Conservation (phyloP, 805 yeast species). For the Wickerhamomyces rabaulensis region DNA sequence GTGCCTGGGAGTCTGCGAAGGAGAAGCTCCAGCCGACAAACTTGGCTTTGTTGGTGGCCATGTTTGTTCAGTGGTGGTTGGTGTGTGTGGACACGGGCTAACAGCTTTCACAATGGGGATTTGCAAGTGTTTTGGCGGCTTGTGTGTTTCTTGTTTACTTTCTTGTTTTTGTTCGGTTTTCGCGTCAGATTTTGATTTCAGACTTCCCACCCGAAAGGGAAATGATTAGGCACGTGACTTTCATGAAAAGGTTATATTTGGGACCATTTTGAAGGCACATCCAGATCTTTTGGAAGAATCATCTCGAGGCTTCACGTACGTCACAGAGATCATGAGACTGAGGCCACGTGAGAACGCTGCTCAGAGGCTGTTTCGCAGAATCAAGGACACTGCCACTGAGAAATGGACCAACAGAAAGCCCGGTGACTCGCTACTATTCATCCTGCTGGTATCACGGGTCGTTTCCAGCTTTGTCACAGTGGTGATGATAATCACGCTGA, state of each 20-base stretch:
- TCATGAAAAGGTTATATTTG: neutral
- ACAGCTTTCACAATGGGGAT: no score
- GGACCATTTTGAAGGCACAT: no score
- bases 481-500: conserved; percentile 7
- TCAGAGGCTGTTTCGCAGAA: neutral
- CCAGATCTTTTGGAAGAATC: no score
- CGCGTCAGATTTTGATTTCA: neutral
- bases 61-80: neutral
- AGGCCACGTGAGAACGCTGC: neutral
- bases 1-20: conserved; percentile 4
- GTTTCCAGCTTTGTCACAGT: conserved; percentile 3
- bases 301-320: no score
- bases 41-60: conserved; percentile 18
- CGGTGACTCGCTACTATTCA: conserved; percentile 1
- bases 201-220: neutral
- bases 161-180: neutral
- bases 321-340: neutral
- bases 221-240: neutral
- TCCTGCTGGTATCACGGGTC: conserved; percentile 1
- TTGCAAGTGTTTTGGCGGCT: no score
- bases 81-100: no score
- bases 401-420: neutral
- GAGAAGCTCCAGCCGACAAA: conserved; percentile 20
- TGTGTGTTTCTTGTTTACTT: neutral
- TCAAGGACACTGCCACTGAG: neutral